These are phyloP conservation scores for Dittrichia graveolens DNA, from an alignment of 129 eudicot species.

Conservation along the genomic window DNA sequence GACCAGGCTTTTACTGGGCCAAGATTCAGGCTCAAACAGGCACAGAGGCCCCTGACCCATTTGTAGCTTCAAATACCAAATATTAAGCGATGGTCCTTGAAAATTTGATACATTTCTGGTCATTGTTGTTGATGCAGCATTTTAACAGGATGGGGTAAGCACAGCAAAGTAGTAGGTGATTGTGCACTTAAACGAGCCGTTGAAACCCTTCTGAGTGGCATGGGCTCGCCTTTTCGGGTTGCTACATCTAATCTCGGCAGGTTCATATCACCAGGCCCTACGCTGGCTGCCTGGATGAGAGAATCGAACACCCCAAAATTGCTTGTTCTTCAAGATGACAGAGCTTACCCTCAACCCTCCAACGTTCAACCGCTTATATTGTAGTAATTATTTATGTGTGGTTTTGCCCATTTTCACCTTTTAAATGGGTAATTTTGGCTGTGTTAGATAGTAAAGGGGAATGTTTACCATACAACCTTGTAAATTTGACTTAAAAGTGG, in stretches of 20 bases:
- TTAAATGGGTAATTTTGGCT: constrained; percentile 26
- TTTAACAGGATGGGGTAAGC: constrained; percentile 98
- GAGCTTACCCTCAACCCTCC: constrained; percentile 39
- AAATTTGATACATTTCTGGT: constrained; percentile 10
- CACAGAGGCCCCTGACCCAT: neutral
- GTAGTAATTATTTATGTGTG: constrained; percentile 35
- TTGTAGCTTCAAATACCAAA: neutral
- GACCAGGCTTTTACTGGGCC: too few relatives aligned
- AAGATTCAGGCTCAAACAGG: neutral
- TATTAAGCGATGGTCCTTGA: too few relatives aligned
- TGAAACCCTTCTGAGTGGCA: constrained; percentile 67
- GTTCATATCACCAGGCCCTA: constrained; percentile 76
- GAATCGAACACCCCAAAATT: constrained; percentile 66
- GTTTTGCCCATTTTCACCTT: constrained; percentile 5
- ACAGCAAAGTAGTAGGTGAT: constrained; percentile 94
- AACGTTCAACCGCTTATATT: constrained; percentile 47
- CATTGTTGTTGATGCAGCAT: constrained; percentile 52
- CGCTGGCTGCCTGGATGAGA: constrained; percentile 87
- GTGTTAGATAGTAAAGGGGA: constrained; percentile 20
- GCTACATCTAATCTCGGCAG: constrained; percentile 85
- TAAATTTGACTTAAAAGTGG: constrained; percentile 30
- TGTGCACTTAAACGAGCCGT: constrained; percentile 83
- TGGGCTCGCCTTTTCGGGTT: constrained; percentile 80
- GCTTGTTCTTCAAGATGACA: constrained; percentile 84
- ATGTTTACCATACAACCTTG: neutral